Conservation (phyloP, 495 filamentous ascomycete genomes). For the Chaetomidium leptoderma region DNA sequence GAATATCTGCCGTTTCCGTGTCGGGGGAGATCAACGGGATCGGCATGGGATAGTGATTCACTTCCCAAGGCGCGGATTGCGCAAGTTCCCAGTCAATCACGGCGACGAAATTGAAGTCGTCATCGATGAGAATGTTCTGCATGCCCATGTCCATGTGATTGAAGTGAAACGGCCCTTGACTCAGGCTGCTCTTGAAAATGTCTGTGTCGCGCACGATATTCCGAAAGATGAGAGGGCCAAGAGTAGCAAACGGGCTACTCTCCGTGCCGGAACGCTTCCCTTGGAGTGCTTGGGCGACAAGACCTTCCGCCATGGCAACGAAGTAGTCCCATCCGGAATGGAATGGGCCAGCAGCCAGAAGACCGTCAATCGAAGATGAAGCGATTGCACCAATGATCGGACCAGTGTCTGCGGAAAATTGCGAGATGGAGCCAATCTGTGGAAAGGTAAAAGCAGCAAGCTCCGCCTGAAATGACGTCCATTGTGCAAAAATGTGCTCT, state of each 20-base stretch:
- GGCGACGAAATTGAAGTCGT: background rate
- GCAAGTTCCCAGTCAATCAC: background rate
- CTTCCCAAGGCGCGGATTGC: background rate
- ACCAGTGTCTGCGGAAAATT: slow-evolving; percentile 2
- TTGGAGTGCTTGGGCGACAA: too few relatives aligned
- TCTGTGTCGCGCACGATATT: background rate
- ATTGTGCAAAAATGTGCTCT: slow-evolving; percentile 31
- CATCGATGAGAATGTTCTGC: background rate
- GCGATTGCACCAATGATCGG: slow-evolving; percentile 16
- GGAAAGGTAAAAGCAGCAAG: slow-evolving; percentile 17
- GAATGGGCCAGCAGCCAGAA: slow-evolving; percentile 14
- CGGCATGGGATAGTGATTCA: background rate
- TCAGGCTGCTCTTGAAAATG: too few relatives aligned
- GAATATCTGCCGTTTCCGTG: too few relatives aligned
- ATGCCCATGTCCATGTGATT: background rate
- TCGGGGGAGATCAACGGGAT: background rate
- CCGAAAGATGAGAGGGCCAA: background rate
- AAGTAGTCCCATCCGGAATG: slow-evolving; percentile 17
- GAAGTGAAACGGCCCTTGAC: too few relatives aligned
- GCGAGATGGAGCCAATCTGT: slow-evolving; percentile 18
- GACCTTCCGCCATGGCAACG: slow-evolving; percentile 11
- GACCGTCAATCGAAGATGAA: slow-evolving; percentile 7
- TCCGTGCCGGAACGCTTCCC: background rate
- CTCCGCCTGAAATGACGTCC: slow-evolving; percentile 24
- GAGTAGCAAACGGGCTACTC: too few relatives aligned